Conservation (phyloP, 257 asterid genomes). For the Eustoma russellianum region DNA sequence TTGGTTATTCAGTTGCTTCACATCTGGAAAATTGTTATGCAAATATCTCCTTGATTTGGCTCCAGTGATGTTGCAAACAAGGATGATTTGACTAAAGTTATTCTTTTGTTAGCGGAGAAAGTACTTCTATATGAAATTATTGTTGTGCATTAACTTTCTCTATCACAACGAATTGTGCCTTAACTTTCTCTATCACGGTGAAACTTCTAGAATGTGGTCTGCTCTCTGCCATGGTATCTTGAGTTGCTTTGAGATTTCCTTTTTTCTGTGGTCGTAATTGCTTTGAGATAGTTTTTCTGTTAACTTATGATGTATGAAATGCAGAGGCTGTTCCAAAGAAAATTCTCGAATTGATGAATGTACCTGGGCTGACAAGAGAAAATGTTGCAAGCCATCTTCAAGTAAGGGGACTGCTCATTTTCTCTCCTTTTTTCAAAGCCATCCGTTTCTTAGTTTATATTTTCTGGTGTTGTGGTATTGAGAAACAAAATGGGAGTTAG, state of each 20-base stretch:
- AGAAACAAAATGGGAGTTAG: neutral
- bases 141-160: too few species aligned
- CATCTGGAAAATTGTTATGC: too few species aligned
- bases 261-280: neutral
- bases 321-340: constrained; percentile 97
- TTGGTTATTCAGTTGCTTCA: too few species aligned
- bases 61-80: too few species aligned
- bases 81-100: too few species aligned
- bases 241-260: neutral
- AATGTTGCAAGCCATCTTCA: constrained; percentile 98
- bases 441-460: neutral
- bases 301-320: constrained; percentile 6
- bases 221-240: too few species aligned
- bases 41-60: too few species aligned
- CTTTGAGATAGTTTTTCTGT: neutral
- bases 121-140: too few species aligned
- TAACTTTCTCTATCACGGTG: too few species aligned
- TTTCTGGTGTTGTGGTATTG: neutral
- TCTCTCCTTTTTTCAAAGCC: neutral
- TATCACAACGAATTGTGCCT: too few species aligned
- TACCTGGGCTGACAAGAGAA: constrained; percentile 89
- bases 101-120: too few species aligned
- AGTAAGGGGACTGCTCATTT: constrained; percentile 23
- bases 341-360: constrained; percentile 89
- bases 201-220: too few species aligned